Base-by-base conservation (phyloP, 768 basidiomycete species). In the Phanerochaete carnosa region DNA sequence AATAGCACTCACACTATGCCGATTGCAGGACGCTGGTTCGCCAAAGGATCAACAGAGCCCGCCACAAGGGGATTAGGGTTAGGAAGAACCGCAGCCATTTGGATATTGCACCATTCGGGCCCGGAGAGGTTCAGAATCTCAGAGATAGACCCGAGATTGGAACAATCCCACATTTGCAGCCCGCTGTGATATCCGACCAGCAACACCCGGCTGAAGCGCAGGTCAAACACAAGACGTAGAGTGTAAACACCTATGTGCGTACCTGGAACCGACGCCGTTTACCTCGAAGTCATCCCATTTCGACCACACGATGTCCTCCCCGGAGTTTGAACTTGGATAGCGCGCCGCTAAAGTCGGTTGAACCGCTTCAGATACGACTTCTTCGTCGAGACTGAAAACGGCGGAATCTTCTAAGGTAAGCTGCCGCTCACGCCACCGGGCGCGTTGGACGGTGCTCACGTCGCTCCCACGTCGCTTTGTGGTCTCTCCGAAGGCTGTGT, bases 91-190 rank as follows among this genome's bases (percentile, higher is more conserved):
- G 70, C 75, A 37, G 79, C 82, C 61, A 75, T 75, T 43, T 70
- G 66, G 54, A 74, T 62, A 39, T 64, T 62, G 8, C 74, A 74
- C 77, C 73, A 79, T 12, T 69, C 66, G 29, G 71, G 43, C 57
- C 67, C 74, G 9, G 74, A 64, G 33, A 89, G 59, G 60, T 87
- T 83, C 59, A 89, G 69, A 2, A 87, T 62, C 64, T 89, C 87
- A 1, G 72, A 69, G 6, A 85, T 76, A 1, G 78, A 65, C 57
- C 73, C 80, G 9, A 88, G 69, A 61, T 81, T 76, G 13, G 80
- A 76, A 64, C 82, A 83, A 64, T 88, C 85, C 86, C 86, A 89
- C 22, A 87, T 75, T 66, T 87, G 82, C 43, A 89, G 65, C 5
- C 83, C 81, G 15, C 74, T 72, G 32, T 68, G 61, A 68, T 87